Evolutionary conservation across 164 flowering plant species (phyloP), one percentile per base, ranked within the genome.

Genomic region (Vitis cinerea): DNA sequence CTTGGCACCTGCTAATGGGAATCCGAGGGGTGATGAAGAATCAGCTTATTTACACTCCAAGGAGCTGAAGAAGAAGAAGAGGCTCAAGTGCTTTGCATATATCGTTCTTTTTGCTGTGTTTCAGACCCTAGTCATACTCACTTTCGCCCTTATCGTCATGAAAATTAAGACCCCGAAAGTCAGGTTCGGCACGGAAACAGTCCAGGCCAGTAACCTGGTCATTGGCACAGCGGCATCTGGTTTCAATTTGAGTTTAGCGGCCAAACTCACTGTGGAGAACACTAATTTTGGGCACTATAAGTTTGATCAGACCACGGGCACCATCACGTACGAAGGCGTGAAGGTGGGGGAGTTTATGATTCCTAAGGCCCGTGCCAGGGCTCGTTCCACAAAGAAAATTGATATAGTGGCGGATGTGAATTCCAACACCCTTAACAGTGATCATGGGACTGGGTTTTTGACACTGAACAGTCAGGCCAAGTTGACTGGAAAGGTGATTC

Each of bases 211-310:
- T 23, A 23, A 23, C 27, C 63, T 60, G 44, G 31, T 19, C 44
- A 15, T 19, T 15, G 63, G 16, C 16, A 56, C 59, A 50, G 27
- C 30, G 3, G 9, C 69, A 7, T 64, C 68, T 16, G 50, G 59
- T 4, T 61, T 61, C 29, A 31, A 50, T 31, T 15, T 44, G 30
- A 52, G 16, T 0, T 51, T 69, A 14, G 29, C 14, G 3, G 50
- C 66, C 2, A 13, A 51, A 54, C 3, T 69, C 23, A 61, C 13
- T 0, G 16, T 69, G 4, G 51, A 72, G 47, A 72, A 72, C 44
- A 50, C 53, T 3, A 72, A 72, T 44, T 72, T 58, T 5, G 69
- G 69, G 1, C 58, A 27, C 17, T 65, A 53, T 59, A 58, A 65
- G 44, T 65, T 48, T 23, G 70, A 65, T 2, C 37, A 13, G 8